Base-by-base conservation (phyloP, 148 eudicot genomes). In the Arctostaphylos glauca region DNA sequence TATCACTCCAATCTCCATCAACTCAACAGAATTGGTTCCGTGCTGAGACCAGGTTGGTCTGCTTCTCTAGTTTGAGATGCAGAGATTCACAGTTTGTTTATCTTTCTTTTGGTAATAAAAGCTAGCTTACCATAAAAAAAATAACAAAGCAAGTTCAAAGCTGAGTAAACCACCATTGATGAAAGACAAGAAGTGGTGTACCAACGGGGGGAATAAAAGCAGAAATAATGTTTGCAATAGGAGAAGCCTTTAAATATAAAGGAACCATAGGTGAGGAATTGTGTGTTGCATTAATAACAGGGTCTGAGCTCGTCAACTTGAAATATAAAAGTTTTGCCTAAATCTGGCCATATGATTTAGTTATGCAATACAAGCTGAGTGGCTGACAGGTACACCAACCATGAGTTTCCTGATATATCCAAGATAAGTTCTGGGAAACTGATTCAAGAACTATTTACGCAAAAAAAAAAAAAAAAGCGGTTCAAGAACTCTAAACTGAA, bases 131-230 rank as follows among this genome's bases (percentile, higher is more conserved):
- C 18, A 25, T 3, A 2, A 64, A 9, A n/a, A 43, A 16, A 78
- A 48, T 8, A 54, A 68, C 31, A 5, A 49, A 58, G 73, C 25
- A 47, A 82, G 47, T 59, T 59, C 19, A n/a, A 79, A 60, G 72
- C 50, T 21, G 21, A 79, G 71, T 60, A 78, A 50, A 78, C 41
- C 55, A 79, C 31, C 19, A 60, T 59, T 59, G 68, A 79, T 79
- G 14, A 14, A 79, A 79, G 70, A 60, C 43, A 44, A 16, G 15
- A 8, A 77, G 44, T 23, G 46, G 10, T 14, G 60, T 52, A 52
- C 54, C 25, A 50, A 50, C 3, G 31, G 79, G n/a, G 16, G 4
- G 50, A 76, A 15, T 72, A 21, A 48, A 3, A 25, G 38, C 3
- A 75, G 3, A 50, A 75, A 31, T 12, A 75, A 50, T 3, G 53